Evolutionary conservation across 2,329 filamentous ascomycete species (phyloP).

Genomic region (Exophiala dermatitidis): DNA sequence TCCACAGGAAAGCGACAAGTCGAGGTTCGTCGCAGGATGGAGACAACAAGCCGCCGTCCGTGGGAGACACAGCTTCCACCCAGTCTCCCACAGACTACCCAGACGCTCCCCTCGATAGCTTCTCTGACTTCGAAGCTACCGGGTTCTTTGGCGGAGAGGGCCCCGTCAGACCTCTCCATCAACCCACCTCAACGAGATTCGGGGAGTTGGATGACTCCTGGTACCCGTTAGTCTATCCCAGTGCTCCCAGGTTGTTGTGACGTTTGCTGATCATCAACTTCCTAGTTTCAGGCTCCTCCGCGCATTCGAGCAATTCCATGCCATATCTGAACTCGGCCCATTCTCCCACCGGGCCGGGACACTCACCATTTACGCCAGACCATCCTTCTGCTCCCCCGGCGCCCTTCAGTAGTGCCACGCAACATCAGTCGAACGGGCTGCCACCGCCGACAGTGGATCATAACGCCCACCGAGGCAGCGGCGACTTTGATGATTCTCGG

Average conservation of each 20-base stretch:
- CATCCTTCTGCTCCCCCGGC: conserved; percentile 35
- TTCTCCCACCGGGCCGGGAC: conserved; percentile 39
- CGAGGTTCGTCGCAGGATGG: conserved; percentile 30
- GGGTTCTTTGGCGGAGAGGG: conserved; percentile 34
- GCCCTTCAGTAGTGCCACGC: conserved; percentile 34
- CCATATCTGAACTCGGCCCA: conserved; percentile 41
- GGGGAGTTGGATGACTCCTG: conserved; percentile 54
- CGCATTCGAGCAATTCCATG: conserved; percentile 42
- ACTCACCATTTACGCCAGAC: conserved; percentile 38
- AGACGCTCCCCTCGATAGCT: conserved; percentile 43
- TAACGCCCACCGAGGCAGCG: conserved; percentile 39
- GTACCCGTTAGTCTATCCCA: conserved; percentile 43
- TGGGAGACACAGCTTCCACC: conserved; percentile 40
- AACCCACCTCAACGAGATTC: conserved; percentile 49
- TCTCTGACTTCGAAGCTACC: conserved; percentile 42
- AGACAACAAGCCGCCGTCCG: conserved; percentile 37
- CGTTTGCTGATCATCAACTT: conserved; percentile 12
- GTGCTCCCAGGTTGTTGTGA: conserved; percentile 23
- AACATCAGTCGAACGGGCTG: conserved; percentile 40
- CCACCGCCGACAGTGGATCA: conserved; percentile 53
- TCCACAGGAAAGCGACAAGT: conserved; percentile 13
- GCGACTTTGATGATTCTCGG: conserved; percentile 41
- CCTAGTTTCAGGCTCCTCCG: conserved; percentile 38
- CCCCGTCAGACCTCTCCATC: conserved; percentile 37
- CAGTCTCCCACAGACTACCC: conserved; percentile 32